phyloP scores from a whole-genome alignment of 2,329 filamentous ascomycete species.

The Rugonectria rugulosa region DNA sequence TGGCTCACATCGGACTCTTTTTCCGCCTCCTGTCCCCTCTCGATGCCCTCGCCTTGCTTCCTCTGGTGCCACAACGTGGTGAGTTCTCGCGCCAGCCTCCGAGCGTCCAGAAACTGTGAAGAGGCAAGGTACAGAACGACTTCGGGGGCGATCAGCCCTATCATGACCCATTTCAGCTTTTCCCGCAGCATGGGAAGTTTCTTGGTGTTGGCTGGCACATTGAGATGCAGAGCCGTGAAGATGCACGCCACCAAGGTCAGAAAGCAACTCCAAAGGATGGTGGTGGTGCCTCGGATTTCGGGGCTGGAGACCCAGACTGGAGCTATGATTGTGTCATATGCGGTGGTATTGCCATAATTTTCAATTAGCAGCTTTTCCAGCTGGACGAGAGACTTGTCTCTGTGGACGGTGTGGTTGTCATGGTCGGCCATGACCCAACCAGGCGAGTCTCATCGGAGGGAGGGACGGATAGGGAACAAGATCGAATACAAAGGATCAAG shows the following conservation, averaged over 20 bases:
- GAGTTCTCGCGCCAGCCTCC: slow-evolving; percentile 9
- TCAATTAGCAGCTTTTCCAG: slow-evolving; percentile 1
- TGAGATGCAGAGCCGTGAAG: slow-evolving; percentile 48
- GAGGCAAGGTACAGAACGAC: slow-evolving; percentile 39
- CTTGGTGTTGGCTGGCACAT: slow-evolving; percentile 38
- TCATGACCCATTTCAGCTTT: slow-evolving; percentile 41
- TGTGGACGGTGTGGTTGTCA: background rate
- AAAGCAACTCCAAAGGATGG: slow-evolving; percentile 45
- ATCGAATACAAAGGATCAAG: no score
- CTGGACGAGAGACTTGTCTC: slow-evolving; percentile 1
- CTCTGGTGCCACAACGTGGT: slow-evolving; percentile 1
- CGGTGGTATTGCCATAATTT: slow-evolving; percentile 7
- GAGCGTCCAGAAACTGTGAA: slow-evolving; percentile 20
- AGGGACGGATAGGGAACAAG: background rate
- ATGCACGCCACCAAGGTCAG: slow-evolving; percentile 46
- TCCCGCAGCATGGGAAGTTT: slow-evolving; percentile 13
- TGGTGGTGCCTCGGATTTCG: slow-evolving; percentile 39
- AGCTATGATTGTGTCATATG: background rate
- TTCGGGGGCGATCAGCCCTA: slow-evolving; percentile 44
- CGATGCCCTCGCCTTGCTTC: background rate
- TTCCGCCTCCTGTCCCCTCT: slow-evolving; percentile 20
- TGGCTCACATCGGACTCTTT: slow-evolving; percentile 5
- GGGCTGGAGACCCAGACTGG: slow-evolving; percentile 21
- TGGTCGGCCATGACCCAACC: background rate
- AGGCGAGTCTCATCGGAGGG: background rate